A percentile compares a stretch with the other conserved stretches of the same genome.
Evolutionary conservation across 352 stramenopile genomes (phyloP).

Genomic region (Phytophthora cajani): DNA sequence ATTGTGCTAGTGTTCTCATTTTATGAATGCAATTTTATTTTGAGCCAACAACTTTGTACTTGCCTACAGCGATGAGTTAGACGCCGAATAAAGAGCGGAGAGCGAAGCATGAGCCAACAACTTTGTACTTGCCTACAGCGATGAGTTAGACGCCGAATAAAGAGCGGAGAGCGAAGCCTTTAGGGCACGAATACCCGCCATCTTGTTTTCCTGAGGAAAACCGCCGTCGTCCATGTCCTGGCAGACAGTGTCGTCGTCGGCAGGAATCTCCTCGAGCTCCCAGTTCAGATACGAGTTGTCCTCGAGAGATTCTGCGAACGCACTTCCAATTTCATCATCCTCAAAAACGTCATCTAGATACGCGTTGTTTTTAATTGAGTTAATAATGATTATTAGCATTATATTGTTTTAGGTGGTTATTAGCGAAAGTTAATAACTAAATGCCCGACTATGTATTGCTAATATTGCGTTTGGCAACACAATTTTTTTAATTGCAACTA

Average conservation of each 20-base stretch:
- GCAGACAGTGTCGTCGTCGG: neutral
- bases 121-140: neutral
- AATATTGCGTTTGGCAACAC: no score
- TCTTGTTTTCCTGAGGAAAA: neutral
- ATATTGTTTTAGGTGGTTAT: no score
- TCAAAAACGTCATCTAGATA: slow-evolving; percentile 4
- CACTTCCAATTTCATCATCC: slow-evolving; percentile 2
- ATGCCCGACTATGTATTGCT: no score
- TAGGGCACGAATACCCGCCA: neutral
- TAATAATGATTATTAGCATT: no score
- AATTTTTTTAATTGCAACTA: no score
- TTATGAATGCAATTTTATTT: neutral
- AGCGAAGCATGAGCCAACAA: neutral
- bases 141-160: neutral
- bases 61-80: neutral
- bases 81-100: neutral
- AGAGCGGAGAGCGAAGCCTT: neutral
- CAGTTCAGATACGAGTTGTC: neutral
- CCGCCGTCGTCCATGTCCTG: neutral
- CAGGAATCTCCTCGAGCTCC: neutral
- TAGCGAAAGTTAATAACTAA: no score
- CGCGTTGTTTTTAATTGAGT: no score
- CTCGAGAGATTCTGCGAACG: neutral
- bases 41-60: neutral
- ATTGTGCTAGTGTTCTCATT: neutral